Evolutionary conservation across 768 basidiomycete species (phyloP), one percentile per base, ranked within the genome.

Genomic region (Naganishia vaughanmartiniae): DNA sequence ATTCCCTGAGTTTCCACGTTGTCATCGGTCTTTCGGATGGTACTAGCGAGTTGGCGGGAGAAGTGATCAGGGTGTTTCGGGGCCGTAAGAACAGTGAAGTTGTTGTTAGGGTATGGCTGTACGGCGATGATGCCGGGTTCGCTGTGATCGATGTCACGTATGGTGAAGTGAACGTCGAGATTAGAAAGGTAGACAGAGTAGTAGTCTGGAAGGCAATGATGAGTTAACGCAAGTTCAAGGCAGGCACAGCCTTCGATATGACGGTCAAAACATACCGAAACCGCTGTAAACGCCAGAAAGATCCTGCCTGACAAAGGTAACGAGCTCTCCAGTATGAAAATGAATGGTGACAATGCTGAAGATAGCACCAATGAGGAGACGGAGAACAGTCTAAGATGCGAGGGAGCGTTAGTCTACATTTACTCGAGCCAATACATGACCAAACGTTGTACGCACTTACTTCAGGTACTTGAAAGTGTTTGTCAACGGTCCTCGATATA

Each of bases 311-410:
- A 84, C 48, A 85, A 75, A 0, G 92, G 91, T 9, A 93, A 85
- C 28, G 85, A 85, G 5, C 91, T 89, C 71, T 93, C 91, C 74
- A 93, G 84, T 65, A 90, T 77, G 80, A 93, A 89, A 72, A 93
- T 87, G 82, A 93, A 87, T 0, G 92, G 92, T 1, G 89, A 84
- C 74, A 93, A 83, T 4, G 86, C 84, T 70, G 84, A 81, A 12
- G 90, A 88, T 58, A 91, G 84, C 2, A 84, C 84, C 56, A 93
- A 85, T 0, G 92, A 92, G 28, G 88, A 86, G 0, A 94, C 82
- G 15, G 91, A 93, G 83, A 93, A 92, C 11, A 91, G 80, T 51
- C 74, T 76, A 45, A 4, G n/a, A 1, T 17, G 39, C 14, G 15
- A 17, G n/a, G 26, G 2, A 30, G 39, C 19, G 34, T 51, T 26